Evolutionary conservation across 2,329 filamentous ascomycete species (phyloP), one percentile per base, ranked within the genome.

Genomic region (Camptophora hylomeconis): DNA sequence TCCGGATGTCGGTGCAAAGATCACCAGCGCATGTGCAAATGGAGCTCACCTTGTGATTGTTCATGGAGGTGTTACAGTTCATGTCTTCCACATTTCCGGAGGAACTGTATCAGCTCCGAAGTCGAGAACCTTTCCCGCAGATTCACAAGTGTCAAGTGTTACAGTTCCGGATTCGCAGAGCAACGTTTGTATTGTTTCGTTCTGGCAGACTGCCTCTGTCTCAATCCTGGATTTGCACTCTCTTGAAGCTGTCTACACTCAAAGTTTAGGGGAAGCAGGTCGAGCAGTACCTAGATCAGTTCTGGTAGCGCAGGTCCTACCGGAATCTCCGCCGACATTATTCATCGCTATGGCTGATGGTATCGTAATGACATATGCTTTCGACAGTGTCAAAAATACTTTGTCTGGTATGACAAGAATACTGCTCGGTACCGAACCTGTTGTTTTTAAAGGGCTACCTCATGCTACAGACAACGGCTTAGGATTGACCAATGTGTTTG

Each of bases 261-360:
- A 79, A 46, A 61, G 63, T 2, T 56, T 86, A 8, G 60, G 63
- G 1, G 50, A 70, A 15, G 75, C 86, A 33, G 75, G 72, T 23
- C 69, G 78, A 5, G 83, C 82, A 1, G 75, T 94, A 16, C 86
- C 89, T 1, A 70, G 87, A 38, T 83, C 84, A 28, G 67, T 95
- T 16, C 71, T 76, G 0, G 66, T 95, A 5, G 77, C 81, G 4
- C 75, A 86, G 37, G 67, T 95, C 3, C 68, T 94, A 17, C 37
- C 39, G 18, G 53, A 64, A 24, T 75, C 76, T 9, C 62, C 65
- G 5, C 78, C 83, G 1, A 93, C 80, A 0, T 63, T 98, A 0
- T 80, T 98, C 37, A 69, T 93, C 17, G 80, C 87, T 8, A 80
- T 94, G 69, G 83, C 92, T 26, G 87, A 95, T 53, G 89, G 89